phyloP scores from a whole-genome alignment of 495 filamentous ascomycete species.

The Parathielavia hyrcaniae region DNA sequence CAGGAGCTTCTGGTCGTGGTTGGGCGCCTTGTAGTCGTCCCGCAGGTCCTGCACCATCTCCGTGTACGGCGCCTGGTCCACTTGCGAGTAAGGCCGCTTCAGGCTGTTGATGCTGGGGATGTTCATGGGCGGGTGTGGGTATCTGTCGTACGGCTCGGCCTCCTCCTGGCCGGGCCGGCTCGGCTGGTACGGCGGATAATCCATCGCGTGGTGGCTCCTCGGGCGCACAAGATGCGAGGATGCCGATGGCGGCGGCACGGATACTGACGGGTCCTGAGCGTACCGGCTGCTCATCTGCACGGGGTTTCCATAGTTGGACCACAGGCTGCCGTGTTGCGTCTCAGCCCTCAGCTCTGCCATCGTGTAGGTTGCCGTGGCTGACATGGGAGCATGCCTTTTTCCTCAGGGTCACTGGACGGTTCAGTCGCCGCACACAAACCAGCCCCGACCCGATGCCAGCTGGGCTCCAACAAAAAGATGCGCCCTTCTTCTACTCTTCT shows the following conservation, averaged over 20 bases:
- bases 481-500: conserved; percentile 7
- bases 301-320: conserved; percentile 47
- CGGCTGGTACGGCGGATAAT: conserved; percentile 40
- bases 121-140: conserved; percentile 42
- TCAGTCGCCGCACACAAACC: conserved; percentile 20
- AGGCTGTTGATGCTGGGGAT: conserved; percentile 51
- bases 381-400: conserved; percentile 45
- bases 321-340: conserved; percentile 45
- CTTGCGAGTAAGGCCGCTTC: conserved; percentile 46
- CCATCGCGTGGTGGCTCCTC: conserved; percentile 36
- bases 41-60: conserved; percentile 51
- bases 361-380: conserved; percentile 49
- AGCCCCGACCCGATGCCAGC: background rate
- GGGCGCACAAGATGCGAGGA: conserved; percentile 43
- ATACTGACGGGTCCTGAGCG: conserved; percentile 40
- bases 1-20: conserved; percentile 52
- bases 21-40: conserved; percentile 50
- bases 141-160: conserved; percentile 42
- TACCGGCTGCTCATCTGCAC: conserved; percentile 45
- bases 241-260: conserved; percentile 35
- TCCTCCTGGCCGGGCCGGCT: conserved; percentile 44
- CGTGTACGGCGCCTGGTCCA: conserved; percentile 43
- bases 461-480: background rate
- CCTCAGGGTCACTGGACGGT: conserved; percentile 16
- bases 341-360: conserved; percentile 53